These are phyloP conservation scores for Amesomyces nigricolor DNA, from an alignment of 2,329 filamentous ascomycete genomes.

Conservation along the genomic window DNA sequence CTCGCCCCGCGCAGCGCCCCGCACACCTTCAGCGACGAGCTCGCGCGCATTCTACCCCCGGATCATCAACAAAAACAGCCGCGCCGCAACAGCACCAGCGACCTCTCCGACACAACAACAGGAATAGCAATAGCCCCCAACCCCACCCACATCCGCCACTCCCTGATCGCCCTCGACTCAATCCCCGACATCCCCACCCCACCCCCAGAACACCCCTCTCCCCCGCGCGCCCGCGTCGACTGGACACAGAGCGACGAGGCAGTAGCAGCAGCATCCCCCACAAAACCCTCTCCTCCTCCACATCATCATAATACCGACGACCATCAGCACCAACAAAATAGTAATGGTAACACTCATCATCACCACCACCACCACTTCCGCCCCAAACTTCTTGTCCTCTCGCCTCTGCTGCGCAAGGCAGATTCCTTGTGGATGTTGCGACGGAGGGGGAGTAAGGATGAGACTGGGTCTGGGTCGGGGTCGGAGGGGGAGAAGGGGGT, in stretches of 20 bases:
- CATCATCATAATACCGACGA: no score
- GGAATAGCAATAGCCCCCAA: constrained; percentile 16
- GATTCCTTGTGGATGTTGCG: constrained; percentile 46
- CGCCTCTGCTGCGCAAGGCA: constrained; percentile 37
- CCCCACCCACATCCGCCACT: constrained; percentile 19
- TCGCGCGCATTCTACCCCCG: constrained; percentile 10
- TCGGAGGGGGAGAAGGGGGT: background rate
- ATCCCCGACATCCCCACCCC: constrained; percentile 25
- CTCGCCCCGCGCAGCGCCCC: constrained; percentile 22
- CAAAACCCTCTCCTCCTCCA: no score
- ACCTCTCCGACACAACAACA: constrained; percentile 8
- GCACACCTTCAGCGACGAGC: constrained; percentile 31
- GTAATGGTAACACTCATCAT: background rate
- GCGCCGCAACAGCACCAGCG: constrained; percentile 37
- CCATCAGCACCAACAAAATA: no score
- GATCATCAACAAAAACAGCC: constrained; percentile 7
- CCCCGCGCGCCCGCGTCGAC: constrained; percentile 38
- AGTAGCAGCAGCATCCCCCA: no score
- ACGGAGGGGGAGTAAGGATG: constrained; percentile 32
- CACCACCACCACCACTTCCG: constrained; percentile 9
- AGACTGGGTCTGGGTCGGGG: background rate
- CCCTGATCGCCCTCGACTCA: constrained; percentile 15
- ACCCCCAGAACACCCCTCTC: constrained; percentile 12
- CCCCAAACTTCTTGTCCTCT: constrained; percentile 12
- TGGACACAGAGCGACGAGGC: constrained; percentile 55